Conservation (phyloP, 495 filamentous ascomycete genomes). For the Penicillium bialowiezense region DNA sequence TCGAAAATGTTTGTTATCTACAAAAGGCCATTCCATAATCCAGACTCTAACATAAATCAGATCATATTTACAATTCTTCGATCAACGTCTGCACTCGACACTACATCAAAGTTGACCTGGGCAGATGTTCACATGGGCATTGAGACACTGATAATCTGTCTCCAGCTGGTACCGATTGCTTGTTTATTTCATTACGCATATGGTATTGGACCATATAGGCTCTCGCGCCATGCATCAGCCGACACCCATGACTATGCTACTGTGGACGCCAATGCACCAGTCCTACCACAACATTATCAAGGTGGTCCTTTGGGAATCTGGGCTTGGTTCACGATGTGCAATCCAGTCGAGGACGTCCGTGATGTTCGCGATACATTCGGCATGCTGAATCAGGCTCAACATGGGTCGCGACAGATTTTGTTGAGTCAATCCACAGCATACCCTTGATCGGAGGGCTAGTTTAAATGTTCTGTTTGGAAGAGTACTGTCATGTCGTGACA, state of each 20-base stretch:
- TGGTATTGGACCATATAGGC: constrained; percentile 19
- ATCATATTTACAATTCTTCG: constrained; percentile 31
- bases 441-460: no score
- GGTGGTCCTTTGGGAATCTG: constrained; percentile 12
- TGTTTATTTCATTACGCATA: constrained; percentile 34
- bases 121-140: constrained; percentile 33
- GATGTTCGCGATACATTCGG: constrained; percentile 2
- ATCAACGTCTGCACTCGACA: constrained; percentile 18
- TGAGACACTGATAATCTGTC: constrained; percentile 30
- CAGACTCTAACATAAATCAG: constrained; percentile 3
- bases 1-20: constrained; percentile 24
- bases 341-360: constrained; percentile 8
- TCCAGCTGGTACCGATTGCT: constrained; percentile 35
- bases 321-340: constrained; percentile 14
- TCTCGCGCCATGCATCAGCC: background rate
- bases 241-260: background rate
- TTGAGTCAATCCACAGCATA: background rate
- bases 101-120: constrained; percentile 24
- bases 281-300: constrained; percentile 8
- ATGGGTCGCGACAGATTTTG: background rate
- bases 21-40: background rate
- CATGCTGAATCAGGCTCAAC: background rate
- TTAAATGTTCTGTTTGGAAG: no score
- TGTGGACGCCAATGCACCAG: background rate
- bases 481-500: no score